phyloP scores from a whole-genome alignment of 2,329 filamentous ascomycete genomes.

The Podosphaera aphanis region DNA sequence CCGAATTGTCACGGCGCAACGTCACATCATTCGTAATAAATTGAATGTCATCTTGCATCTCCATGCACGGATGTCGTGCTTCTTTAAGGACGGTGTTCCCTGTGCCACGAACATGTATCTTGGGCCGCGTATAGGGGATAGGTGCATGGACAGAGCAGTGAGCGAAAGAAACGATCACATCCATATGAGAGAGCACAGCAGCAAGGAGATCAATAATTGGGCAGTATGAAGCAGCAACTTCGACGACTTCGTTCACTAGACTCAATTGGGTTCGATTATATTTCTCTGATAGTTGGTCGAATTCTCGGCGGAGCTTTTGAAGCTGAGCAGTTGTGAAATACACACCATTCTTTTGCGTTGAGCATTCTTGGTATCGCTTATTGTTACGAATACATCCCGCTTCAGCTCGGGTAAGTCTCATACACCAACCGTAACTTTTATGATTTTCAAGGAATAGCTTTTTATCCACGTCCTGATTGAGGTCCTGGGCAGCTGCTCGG shows the following conservation, averaged over 20 bases:
- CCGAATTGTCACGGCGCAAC: constrained; percentile 52
- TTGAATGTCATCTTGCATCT: constrained; percentile 94
- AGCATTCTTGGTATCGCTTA: constrained; percentile 73
- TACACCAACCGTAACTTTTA: constrained; percentile 87
- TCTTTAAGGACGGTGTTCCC: constrained; percentile 80
- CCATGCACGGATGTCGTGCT: constrained; percentile 88
- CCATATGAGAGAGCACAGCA: constrained; percentile 70
- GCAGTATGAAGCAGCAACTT: constrained; percentile 81
- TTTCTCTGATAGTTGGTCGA: constrained; percentile 79
- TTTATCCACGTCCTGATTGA: constrained; percentile 86
- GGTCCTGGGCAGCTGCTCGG: constrained; percentile 48
- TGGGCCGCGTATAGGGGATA: constrained; percentile 73
- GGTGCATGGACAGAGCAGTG: constrained; percentile 87
- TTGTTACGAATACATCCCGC: constrained; percentile 86
- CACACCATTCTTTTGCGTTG: constrained; percentile 95
- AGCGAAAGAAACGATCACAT: constrained; percentile 84
- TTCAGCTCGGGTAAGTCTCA: constrained; percentile 77
- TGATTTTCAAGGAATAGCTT: constrained; percentile 96
- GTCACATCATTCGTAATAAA: constrained; percentile 97
- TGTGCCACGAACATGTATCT: constrained; percentile 66
- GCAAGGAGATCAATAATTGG: constrained; percentile 79
- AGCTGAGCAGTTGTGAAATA: constrained; percentile 83
- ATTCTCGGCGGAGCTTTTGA: constrained; percentile 62
- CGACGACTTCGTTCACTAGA: constrained; percentile 76
- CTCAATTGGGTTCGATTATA: constrained; percentile 89